phyloP scores from a whole-genome alignment of 164 flowering plant species.

The Tinospora cordifolia region DNA sequence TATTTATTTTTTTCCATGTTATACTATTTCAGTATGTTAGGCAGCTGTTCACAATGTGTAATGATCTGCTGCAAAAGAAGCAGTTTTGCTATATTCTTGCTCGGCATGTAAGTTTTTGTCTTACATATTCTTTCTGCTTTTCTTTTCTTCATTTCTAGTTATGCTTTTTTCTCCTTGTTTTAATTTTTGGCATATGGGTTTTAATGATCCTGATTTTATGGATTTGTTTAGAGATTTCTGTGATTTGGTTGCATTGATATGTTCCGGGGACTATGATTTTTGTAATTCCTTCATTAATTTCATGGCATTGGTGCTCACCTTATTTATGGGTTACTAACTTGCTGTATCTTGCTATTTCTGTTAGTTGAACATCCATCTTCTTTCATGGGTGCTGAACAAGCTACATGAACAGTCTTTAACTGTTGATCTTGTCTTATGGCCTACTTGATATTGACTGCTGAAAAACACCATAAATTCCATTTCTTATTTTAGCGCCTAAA shows the following conservation, averaged over 20 bases:
- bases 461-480: no score
- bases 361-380: no score
- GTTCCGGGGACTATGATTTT: no score
- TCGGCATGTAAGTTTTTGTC: constrained; percentile 65
- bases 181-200: neutral
- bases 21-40: constrained; percentile 62
- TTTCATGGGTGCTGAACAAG: no score
- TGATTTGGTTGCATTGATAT: neutral
- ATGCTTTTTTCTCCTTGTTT: neutral
- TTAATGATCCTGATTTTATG: neutral
- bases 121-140: neutral
- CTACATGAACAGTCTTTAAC: no score
- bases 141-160: neutral
- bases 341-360: no score
- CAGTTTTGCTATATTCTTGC: constrained; percentile 89
- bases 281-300: no score
- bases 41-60: constrained; percentile 61
- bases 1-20: constrained; percentile 15
- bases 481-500: no score
- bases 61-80: constrained; percentile 52
- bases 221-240: neutral
- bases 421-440: no score
- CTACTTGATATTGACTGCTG: no score
- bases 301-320: no score
- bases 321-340: no score